phyloP scores from a whole-genome alignment of 441 rosid genomes.

The Syzygium syzygioides region DNA sequence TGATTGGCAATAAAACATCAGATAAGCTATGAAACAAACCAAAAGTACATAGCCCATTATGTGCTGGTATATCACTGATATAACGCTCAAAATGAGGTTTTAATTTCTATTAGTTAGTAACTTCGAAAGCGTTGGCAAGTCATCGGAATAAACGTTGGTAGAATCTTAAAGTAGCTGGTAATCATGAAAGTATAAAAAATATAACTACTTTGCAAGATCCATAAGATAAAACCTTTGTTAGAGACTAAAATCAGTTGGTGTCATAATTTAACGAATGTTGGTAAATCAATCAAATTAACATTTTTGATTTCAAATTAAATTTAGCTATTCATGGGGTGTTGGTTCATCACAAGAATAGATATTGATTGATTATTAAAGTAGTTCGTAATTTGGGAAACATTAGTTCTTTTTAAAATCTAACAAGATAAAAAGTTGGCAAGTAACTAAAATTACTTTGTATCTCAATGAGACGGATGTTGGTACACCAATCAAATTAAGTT shows the following conservation, averaged over 20 bases:
- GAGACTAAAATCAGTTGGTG: accelerated
- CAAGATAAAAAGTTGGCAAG: too few relatives aligned
- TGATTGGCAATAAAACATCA: accelerated
- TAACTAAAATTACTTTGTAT: too few relatives aligned
- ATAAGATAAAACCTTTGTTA: too few relatives aligned
- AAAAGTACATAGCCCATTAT: accelerated
- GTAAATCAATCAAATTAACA: not conserved
- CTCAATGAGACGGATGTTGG: accelerated
- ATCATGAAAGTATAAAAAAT: too few relatives aligned
- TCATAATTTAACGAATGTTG: not conserved
- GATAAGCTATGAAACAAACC: accelerated
- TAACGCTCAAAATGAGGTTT: not conserved
- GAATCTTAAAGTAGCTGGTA: accelerated
- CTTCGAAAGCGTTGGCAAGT: accelerated
- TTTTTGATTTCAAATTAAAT: not conserved
- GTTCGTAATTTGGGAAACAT: too few relatives aligned
- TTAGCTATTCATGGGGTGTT: not conserved
- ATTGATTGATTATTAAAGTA: not conserved
- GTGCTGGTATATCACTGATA: accelerated
- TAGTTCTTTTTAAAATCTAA: too few relatives aligned
- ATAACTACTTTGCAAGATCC: not conserved
- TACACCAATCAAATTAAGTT: not conserved
- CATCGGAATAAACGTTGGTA: not conserved
- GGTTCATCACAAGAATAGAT: not conserved
- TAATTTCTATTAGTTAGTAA: not conserved